Evolutionary conservation across 2,329 filamentous ascomycete species (phyloP).

Genomic region (Fusarium sp.): DNA sequence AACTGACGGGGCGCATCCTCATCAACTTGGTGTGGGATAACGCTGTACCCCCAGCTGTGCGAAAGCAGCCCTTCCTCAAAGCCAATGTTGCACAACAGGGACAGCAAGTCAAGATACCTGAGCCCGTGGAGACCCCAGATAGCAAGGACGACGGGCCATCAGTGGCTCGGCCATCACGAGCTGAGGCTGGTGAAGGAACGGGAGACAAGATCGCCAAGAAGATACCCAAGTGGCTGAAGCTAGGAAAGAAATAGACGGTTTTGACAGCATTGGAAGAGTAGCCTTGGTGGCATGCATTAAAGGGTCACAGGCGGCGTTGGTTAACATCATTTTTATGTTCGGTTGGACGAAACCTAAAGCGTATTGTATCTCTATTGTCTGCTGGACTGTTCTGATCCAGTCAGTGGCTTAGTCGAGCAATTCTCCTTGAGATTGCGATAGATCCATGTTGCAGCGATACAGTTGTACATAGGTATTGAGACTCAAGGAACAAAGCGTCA

Average conservation of each 20-base stretch:
- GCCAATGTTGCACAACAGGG: constrained; percentile 66
- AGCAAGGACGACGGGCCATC: constrained; percentile 46
- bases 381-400: neutral
- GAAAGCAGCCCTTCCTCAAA: constrained; percentile 67
- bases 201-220: constrained; percentile 73
- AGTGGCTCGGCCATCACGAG: constrained; percentile 41
- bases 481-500: neutral
- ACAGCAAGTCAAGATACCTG: constrained; percentile 70
- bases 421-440: neutral
- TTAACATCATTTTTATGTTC: neutral
- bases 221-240: constrained; percentile 75
- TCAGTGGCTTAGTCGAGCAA: neutral
- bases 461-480: neutral
- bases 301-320: constrained; percentile 29
- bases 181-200: constrained; percentile 50
- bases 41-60: constrained; percentile 62
- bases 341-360: neutral
- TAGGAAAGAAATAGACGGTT: constrained; percentile 69
- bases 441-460: neutral
- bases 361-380: neutral
- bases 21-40: constrained; percentile 80
- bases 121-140: constrained; percentile 56
- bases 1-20: constrained; percentile 73
- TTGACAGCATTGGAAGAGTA: neutral
- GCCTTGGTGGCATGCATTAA: constrained; percentile 6